These are phyloP conservation scores for Ogataea populi-albae DNA, from an alignment of 805 yeast genomes.

Conservation along the genomic window DNA sequence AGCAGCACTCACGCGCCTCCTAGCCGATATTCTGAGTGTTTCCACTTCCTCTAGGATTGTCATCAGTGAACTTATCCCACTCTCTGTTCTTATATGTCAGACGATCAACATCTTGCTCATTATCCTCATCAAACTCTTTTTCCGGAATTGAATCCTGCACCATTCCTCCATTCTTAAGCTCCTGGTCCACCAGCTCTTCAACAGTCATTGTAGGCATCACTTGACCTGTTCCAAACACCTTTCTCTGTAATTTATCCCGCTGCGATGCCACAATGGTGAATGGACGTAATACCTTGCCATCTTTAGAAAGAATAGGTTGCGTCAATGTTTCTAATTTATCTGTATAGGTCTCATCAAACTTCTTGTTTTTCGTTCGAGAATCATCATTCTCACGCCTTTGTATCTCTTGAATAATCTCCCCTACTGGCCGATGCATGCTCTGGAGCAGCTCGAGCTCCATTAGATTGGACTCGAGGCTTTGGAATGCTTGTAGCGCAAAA, in stretches of 20 bases:
- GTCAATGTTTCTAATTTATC: constrained; percentile 55
- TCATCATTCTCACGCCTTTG: constrained; percentile 7
- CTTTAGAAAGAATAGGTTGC: constrained; percentile 56
- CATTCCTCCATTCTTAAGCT: constrained; percentile 81
- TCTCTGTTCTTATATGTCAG: constrained; percentile 74
- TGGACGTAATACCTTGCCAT: constrained; percentile 80
- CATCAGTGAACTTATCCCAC: constrained; percentile 94
- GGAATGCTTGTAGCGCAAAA: constrained; percentile 51
- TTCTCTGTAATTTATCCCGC: constrained; percentile 52
- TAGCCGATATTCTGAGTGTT: constrained; percentile 69
- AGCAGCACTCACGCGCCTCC: not conserved
- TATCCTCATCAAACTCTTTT: constrained; percentile 58
- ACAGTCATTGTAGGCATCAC: constrained; percentile 90
- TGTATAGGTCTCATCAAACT: constrained; percentile 50
- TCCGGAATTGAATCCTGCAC: constrained; percentile 42
- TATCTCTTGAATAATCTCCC: constrained; percentile 6
- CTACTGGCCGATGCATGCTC: constrained; percentile 34
- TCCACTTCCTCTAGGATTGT: constrained; percentile 85
- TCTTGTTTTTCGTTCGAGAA: constrained; percentile 13
- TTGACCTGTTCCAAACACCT: constrained; percentile 91
- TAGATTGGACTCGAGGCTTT: constrained; percentile 51
- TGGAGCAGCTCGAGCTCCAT: constrained; percentile 68
- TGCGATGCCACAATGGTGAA: constrained; percentile 64
- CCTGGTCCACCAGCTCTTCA: constrained; percentile 87
- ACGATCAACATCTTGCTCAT: constrained; percentile 52